Evolutionary conservation across 129 eudicot genomes (phyloP).

Genomic region (Rutidosis leptorrhynchoides): DNA sequence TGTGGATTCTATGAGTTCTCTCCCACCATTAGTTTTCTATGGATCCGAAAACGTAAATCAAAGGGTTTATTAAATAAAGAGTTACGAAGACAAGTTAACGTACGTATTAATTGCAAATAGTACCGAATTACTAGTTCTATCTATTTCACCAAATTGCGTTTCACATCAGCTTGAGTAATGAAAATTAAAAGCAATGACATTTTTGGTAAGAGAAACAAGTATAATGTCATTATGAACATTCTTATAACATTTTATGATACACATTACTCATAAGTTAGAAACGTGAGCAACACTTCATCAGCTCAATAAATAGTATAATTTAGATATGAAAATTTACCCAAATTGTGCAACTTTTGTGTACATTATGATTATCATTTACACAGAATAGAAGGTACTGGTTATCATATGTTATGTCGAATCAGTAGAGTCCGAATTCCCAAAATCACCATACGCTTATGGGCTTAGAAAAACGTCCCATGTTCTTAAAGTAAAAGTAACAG

Average conservation of each 20-base stretch:
- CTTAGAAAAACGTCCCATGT: slow-evolving; percentile 5
- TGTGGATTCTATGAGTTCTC: too few species aligned
- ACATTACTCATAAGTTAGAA: not conserved
- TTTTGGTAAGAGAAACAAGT: not conserved
- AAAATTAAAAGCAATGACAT: not conserved
- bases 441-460: not conserved
- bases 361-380: not conserved
- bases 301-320: not conserved
- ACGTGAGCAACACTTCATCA: not conserved
- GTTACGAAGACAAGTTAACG: not conserved
- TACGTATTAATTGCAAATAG: not conserved
- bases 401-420: not conserved
- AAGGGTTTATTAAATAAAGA: not conserved
- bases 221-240: not conserved
- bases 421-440: not conserved
- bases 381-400: not conserved
- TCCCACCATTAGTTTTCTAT: too few species aligned
- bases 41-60: not conserved
- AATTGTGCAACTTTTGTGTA: not conserved
- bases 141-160: not conserved
- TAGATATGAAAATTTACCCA: not conserved
- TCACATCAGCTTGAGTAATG: not conserved
- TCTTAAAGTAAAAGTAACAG: not conserved
- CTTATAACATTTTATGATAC: not conserved
- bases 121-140: not conserved